Conservation (phyloP, 805 yeast genomes). For the Candida sithepensis region DNA sequence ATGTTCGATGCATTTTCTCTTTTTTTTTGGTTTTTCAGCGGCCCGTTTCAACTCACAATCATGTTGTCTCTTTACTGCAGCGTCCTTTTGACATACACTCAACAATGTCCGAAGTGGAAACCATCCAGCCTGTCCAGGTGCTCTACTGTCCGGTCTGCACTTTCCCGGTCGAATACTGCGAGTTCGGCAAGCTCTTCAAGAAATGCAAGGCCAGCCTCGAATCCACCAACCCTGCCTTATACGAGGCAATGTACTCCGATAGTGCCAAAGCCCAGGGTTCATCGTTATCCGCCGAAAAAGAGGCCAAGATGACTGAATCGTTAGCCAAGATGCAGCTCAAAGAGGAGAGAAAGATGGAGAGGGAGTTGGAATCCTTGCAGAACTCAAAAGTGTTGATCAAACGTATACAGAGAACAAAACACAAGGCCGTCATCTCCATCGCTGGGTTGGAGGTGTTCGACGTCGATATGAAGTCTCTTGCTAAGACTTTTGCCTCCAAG, state of each 20-base stretch:
- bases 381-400: slow-evolving; percentile 80
- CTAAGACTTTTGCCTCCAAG: slow-evolving; percentile 88
- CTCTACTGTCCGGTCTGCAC: slow-evolving; percentile 77
- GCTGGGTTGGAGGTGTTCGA: slow-evolving; percentile 86
- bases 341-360: slow-evolving; percentile 79
- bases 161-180: slow-evolving; percentile 90
- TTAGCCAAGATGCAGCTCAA: slow-evolving; percentile 80
- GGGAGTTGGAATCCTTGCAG: slow-evolving; percentile 74
- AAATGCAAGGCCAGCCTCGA: slow-evolving; percentile 83
- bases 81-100: background rate
- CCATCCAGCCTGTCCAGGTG: slow-evolving; percentile 31
- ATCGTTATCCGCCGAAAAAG: slow-evolving; percentile 68
- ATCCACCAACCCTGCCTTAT: slow-evolving; percentile 55
- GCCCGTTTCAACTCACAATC: background rate
- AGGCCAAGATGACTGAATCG: slow-evolving; percentile 78
- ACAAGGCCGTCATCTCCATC: slow-evolving; percentile 83
- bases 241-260: slow-evolving; percentile 55
- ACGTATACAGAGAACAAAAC: slow-evolving; percentile 84
- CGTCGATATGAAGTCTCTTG: slow-evolving; percentile 83
- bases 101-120: slow-evolving; percentile 9
- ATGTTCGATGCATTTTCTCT: no score
- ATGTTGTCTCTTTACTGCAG: background rate
- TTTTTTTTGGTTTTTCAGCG: background rate
- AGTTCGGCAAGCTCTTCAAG: slow-evolving; percentile 77
- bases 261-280: slow-evolving; percentile 47